Percentiles rank a stretch among this genome's conserved stretches.
Evolutionary conservation across 129 eudicot genomes (phyloP).

Genomic region (Flaveria brownii): DNA sequence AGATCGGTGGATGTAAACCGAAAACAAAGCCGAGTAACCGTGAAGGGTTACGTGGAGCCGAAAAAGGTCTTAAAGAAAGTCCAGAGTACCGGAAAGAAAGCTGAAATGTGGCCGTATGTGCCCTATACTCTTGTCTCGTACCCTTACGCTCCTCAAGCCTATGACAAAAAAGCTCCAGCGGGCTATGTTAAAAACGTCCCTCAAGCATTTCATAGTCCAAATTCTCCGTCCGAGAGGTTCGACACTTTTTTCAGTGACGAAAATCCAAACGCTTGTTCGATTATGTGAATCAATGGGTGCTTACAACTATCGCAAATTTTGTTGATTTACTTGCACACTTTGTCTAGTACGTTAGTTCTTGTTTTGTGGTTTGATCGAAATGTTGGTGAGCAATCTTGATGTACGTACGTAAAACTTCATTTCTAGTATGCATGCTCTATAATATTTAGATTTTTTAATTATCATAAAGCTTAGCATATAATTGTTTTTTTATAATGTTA

Average conservation of each 20-base stretch:
- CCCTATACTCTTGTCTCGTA: conserved; percentile 55
- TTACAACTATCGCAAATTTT: neutral
- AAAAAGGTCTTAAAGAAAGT: conserved; percentile 60
- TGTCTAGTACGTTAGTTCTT: conserved; percentile 1
- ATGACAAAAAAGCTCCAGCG: conserved; percentile 77
- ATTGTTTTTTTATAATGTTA: too few species aligned
- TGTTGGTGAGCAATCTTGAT: conserved; percentile 4
- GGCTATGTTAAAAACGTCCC: conserved; percentile 59
- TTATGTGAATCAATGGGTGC: conserved; percentile 49
- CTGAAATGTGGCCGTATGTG: conserved; percentile 83
- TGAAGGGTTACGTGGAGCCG: conserved; percentile 61
- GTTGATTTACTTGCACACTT: neutral
- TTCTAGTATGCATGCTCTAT: conserved; percentile 6
- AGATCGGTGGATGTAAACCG: conserved; percentile 57
- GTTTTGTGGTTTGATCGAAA: neutral
- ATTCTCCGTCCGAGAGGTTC: conserved; percentile 36
- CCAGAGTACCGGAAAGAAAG: conserved; percentile 63
- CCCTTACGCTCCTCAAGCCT: conserved; percentile 64
- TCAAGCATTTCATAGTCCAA: conserved; percentile 46
- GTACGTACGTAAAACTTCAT: conserved; percentile 7
- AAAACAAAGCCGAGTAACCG: conserved; percentile 63
- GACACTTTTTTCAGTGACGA: conserved; percentile 64
- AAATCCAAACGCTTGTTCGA: conserved; percentile 70
- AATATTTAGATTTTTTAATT: neutral
- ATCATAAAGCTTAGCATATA: neutral